Percentiles rank a stretch among this genome's conserved stretches.
Evolutionary conservation across 441 rosid genomes (phyloP).

Genomic region (Daphne laureola): DNA sequence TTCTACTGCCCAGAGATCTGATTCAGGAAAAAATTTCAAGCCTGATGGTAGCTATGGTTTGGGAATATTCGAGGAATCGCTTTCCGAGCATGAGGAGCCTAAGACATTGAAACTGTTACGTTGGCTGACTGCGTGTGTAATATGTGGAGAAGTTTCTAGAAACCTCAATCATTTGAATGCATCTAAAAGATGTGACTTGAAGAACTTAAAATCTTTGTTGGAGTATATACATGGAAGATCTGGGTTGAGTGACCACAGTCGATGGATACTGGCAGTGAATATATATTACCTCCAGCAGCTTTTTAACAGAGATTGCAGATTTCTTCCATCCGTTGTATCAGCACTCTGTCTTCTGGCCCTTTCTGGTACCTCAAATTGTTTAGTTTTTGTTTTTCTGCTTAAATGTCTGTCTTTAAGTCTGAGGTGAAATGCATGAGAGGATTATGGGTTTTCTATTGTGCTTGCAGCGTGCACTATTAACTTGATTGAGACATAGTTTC

Average conservation of each 20-base stretch:
- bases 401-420: slow-evolving; percentile 3
- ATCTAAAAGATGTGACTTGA: slow-evolving; percentile 24
- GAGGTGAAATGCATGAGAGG: neutral
- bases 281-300: slow-evolving; percentile 60
- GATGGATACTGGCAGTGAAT: slow-evolving; percentile 35
- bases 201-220: slow-evolving; percentile 39
- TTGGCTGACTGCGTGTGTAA: slow-evolving; percentile 75
- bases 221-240: slow-evolving; percentile 26
- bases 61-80: slow-evolving; percentile 25
- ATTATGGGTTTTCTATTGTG: neutral
- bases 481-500: neutral
- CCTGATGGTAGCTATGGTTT: slow-evolving; percentile 16
- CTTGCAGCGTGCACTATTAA: neutral
- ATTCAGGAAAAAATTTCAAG: slow-evolving; percentile 22
- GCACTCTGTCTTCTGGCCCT: slow-evolving; percentile 58
- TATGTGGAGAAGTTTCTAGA: slow-evolving; percentile 49
- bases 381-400: slow-evolving; percentile 6
- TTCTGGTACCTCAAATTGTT: slow-evolving; percentile 20
- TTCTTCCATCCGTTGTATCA: slow-evolving; percentile 56
- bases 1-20: slow-evolving; percentile 58
- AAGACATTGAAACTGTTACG: slow-evolving; percentile 64
- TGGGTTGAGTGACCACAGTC: slow-evolving; percentile 19
- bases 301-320: slow-evolving; percentile 32
- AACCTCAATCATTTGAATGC: slow-evolving; percentile 22
- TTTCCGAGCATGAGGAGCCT: slow-evolving; percentile 42